Conservation (phyloP, 2,329 filamentous ascomycete species). For the Microdochium paspali region DNA sequence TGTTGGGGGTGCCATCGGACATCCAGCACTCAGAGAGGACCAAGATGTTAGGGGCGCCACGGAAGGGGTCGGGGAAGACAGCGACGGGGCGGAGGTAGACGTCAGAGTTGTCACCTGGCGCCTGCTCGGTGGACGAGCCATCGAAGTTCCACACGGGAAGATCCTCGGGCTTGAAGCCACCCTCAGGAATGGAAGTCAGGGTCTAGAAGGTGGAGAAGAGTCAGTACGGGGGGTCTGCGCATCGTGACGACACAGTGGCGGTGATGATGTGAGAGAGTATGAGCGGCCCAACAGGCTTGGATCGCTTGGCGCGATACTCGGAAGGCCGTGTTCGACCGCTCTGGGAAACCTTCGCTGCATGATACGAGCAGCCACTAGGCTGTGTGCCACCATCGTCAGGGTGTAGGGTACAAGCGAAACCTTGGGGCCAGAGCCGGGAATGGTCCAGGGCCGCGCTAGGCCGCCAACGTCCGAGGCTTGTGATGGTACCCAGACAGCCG, state of each 20-base stretch:
- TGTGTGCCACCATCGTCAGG: background rate
- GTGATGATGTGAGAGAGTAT: background rate
- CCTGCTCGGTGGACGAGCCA: conserved; percentile 86
- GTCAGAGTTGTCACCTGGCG: conserved; percentile 91
- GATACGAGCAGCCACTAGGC: background rate
- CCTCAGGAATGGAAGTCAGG: conserved; percentile 31
- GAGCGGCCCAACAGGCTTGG: background rate
- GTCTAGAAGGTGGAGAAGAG: conserved; percentile 26
- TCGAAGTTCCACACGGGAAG: conserved; percentile 49
- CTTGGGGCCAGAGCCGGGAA: background rate
- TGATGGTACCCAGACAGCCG: too few relatives aligned
- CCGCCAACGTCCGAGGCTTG: too few relatives aligned
- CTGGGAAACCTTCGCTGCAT: conserved; percentile 1
- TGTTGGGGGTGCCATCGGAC: conserved; percentile 89
- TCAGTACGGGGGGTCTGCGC: conserved; percentile 6
- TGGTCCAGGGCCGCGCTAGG: too few relatives aligned
- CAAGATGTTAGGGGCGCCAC: conserved; percentile 80
- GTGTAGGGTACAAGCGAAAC: background rate
- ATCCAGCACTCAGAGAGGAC: conserved; percentile 95
- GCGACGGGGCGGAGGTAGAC: conserved; percentile 90
- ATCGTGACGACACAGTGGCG: background rate
- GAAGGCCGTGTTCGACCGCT: background rate
- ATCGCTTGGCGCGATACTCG: background rate
- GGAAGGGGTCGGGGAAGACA: conserved; percentile 88
- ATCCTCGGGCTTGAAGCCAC: conserved; percentile 36